Evolutionary conservation across 805 yeast species (phyloP), one percentile per base, ranked within the genome.

Genomic region (Nakazawaea wickerhamii): DNA sequence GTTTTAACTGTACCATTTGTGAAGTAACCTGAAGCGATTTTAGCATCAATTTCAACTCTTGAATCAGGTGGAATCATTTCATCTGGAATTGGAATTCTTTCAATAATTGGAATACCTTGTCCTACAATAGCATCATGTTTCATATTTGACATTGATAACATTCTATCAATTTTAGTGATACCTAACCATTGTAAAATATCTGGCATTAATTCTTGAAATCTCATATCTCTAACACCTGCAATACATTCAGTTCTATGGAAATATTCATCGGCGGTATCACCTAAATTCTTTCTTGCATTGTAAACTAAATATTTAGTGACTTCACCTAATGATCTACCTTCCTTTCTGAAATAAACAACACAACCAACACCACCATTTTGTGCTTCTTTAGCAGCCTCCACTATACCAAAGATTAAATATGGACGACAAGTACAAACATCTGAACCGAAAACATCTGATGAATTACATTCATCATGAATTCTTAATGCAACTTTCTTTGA

Each of bases 141-240:
- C 86, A 79, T 79, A 59, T 79, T 79, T 40, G 83, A 76, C 86
- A 79, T 79, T 23, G 84, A 77, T 41, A 79, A 58, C 85, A 79
- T 79, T 47, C 76, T 68, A 59, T 79, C 84, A 52, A 79, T 79
- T 55, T 68, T 75, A 35, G 76, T 70, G 49, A 79, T 71, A 35
- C 86, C 86, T 48, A 79, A 62, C 75, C 79, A 79, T 50, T 79
- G 84, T 48, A 79, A 62, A 40, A 79, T 68, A 55, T 79, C 86
- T 9, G 86, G 86, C 86, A 79, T 79, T 51, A 79, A 64, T 46
- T 75, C 81, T 59, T 79, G 86, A 65, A 79, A 79, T 58, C 86
- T 70, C 75, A 81, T 80, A 56, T 79, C 86, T 55, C 77, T 73
- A 34, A 79, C 86, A 53, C 86, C 85, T 11, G 86, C 86, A 63